phyloP scores from a whole-genome alignment of 2,329 filamentous ascomycete genomes.

The Triangularia verruculosa region DNA sequence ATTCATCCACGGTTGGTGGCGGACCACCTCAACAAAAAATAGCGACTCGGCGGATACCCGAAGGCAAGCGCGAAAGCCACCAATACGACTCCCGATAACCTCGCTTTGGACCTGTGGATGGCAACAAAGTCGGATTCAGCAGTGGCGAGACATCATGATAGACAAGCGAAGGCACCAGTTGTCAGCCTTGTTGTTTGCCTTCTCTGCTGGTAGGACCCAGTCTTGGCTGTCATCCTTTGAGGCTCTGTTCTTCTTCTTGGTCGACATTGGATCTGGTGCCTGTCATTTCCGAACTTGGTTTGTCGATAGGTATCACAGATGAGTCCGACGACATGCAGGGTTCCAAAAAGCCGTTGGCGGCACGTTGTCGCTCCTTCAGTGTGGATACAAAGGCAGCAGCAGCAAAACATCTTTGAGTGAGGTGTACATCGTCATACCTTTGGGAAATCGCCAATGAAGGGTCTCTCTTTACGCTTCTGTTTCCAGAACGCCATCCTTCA shows the following conservation, averaged over 20 bases:
- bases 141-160: background rate
- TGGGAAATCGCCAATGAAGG: background rate
- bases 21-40: background rate
- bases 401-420: background rate
- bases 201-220: background rate
- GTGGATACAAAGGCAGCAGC: background rate
- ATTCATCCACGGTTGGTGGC: background rate
- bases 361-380: background rate
- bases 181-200: slow-evolving; percentile 8
- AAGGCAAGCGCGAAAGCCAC: background rate
- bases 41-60: background rate
- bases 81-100: too few relatives aligned
- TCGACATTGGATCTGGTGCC: background rate
- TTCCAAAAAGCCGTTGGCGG: background rate
- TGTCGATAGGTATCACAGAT: background rate
- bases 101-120: background rate
- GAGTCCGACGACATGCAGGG: background rate
- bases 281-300: background rate
- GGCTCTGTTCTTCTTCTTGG: background rate
- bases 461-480: background rate
- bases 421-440: too few relatives aligned
- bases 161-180: background rate
- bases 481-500: background rate
- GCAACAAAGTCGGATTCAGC: background rate
- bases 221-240: slow-evolving; percentile 1